These are phyloP conservation scores for Barnettozyma sucrosica DNA, from an alignment of 805 yeast genomes.

Conservation along the genomic window DNA sequence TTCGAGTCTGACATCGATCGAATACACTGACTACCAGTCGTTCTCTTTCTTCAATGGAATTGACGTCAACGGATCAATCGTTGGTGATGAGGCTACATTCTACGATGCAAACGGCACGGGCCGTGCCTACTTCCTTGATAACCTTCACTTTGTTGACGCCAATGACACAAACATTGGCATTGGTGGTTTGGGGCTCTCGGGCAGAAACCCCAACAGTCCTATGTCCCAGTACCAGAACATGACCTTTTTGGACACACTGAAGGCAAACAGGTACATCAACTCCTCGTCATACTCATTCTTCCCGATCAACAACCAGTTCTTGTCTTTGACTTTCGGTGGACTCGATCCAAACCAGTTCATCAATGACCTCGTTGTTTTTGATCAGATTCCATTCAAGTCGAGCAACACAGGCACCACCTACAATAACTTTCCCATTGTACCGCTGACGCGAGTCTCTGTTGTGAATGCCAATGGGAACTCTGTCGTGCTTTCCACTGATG, in stretches of 20 bases:
- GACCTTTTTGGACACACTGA: conserved; percentile 31
- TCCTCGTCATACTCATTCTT: conserved; percentile 41
- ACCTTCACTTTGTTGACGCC: conserved; percentile 33
- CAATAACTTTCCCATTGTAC: conserved; percentile 40
- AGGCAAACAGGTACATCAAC: conserved; percentile 26
- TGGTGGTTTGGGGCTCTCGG: conserved; percentile 46
- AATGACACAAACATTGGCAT: conserved; percentile 31
- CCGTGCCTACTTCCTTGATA: conserved; percentile 15
- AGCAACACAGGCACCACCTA: conserved; percentile 15
- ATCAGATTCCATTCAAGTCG: conserved; percentile 40
- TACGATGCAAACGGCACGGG: not conserved
- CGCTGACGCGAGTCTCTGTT: conserved; percentile 40
- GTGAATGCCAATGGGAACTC: conserved; percentile 33
- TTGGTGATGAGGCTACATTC: conserved; percentile 10
- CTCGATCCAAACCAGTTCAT: conserved; percentile 41
- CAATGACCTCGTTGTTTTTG: conserved; percentile 45
- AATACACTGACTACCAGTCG: not conserved
- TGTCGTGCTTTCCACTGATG: conserved; percentile 4
- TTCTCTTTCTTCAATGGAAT: conserved; percentile 14
- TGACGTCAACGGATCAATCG: conserved; percentile 17
- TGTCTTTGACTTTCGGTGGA: conserved; percentile 50
- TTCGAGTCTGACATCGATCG: conserved; percentile 5
- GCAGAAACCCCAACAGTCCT: conserved; percentile 14
- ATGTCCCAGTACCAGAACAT: not conserved
- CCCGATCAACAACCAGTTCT: conserved; percentile 18